Evolutionary conservation across 2,329 filamentous ascomycete species (phyloP).

Genomic region (Aspergillus glaucus): DNA sequence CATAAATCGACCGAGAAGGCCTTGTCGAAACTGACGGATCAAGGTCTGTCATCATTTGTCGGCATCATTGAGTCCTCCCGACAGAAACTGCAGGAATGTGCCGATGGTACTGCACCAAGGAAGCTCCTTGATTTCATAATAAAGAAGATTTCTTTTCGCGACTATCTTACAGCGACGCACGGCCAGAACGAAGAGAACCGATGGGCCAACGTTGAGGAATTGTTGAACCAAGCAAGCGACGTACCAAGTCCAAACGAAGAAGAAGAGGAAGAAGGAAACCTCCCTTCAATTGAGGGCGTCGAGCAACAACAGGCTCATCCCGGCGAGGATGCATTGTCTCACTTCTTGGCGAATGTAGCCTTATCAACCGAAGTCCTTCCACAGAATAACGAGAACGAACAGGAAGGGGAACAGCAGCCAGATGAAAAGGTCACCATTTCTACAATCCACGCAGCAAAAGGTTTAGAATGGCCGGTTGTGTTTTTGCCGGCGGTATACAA

Average conservation of each 20-base stretch:
- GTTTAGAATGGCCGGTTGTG: conserved; percentile 91
- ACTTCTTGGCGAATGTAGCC: conserved; percentile 83
- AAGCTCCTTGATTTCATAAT: conserved; percentile 53
- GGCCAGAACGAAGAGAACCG: conserved; percentile 68
- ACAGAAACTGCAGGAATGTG: conserved; percentile 47
- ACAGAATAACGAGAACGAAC: conserved; percentile 44
- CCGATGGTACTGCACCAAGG: conserved; percentile 33
- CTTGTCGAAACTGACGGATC: conserved; percentile 49
- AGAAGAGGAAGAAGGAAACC: conserved; percentile 47
- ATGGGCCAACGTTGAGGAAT: conserved; percentile 85
- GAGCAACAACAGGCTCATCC: conserved; percentile 51
- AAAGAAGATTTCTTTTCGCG: conserved; percentile 63
- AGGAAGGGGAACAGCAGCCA: conserved; percentile 49
- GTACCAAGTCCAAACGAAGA: conserved; percentile 52
- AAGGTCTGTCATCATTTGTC: conserved; percentile 54
- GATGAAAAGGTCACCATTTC: conserved; percentile 72
- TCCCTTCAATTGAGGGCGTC: conserved; percentile 64
- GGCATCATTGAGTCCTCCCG: conserved; percentile 54
- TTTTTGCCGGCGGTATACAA: conserved; percentile 88
- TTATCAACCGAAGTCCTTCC: conserved; percentile 67
- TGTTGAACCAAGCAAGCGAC: conserved; percentile 73
- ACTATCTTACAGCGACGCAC: conserved; percentile 66
- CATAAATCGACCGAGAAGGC: conserved; percentile 47
- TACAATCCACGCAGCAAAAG: conserved; percentile 93
- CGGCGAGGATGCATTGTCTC: conserved; percentile 60